A percentile compares a stretch with the other conserved stretches of the same genome.
Evolutionary conservation across 345 rosid species (phyloP).

Genomic region (Kandelia obovata): DNA sequence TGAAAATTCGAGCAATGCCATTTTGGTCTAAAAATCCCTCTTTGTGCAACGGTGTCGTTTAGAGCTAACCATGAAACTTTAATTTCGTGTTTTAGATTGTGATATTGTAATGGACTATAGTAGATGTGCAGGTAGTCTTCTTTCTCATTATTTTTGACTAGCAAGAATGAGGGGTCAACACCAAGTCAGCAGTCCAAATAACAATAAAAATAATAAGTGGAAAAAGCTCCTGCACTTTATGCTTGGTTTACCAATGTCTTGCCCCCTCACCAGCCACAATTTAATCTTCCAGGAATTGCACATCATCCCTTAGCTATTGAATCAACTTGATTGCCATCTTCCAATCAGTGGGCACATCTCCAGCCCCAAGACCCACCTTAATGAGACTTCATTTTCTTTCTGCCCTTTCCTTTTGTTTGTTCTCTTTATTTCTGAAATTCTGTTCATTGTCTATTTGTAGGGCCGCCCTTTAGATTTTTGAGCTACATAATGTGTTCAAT

Average conservation of each 20-base stretch:
- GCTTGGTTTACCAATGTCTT: neutral
- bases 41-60: too few species aligned
- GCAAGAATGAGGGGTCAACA: constrained; percentile 18
- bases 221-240: neutral
- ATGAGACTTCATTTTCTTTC: constrained; percentile 13
- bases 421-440: constrained; percentile 14
- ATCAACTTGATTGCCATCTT: constrained; percentile 17
- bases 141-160: neutral
- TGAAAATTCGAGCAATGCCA: too few species aligned
- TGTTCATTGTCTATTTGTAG: constrained; percentile 15
- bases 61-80: too few species aligned
- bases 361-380: constrained; percentile 4
- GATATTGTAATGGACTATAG: too few species aligned
- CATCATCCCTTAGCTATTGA: constrained; percentile 9
- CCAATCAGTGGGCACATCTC: constrained; percentile 12
- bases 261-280: constrained; percentile 28
- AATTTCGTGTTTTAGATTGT: too few species aligned
- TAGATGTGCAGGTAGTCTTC: too few species aligned
- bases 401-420: constrained; percentile 17
- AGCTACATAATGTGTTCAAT: constrained; percentile 9
- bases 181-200: constrained; percentile 11
- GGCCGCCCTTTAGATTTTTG: constrained; percentile 16
- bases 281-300: constrained; percentile 9
- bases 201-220: constrained; percentile 5
- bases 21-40: too few species aligned